Conservation (phyloP, 169 alveolate genomes). For the Eimeria brunetti region DNA sequence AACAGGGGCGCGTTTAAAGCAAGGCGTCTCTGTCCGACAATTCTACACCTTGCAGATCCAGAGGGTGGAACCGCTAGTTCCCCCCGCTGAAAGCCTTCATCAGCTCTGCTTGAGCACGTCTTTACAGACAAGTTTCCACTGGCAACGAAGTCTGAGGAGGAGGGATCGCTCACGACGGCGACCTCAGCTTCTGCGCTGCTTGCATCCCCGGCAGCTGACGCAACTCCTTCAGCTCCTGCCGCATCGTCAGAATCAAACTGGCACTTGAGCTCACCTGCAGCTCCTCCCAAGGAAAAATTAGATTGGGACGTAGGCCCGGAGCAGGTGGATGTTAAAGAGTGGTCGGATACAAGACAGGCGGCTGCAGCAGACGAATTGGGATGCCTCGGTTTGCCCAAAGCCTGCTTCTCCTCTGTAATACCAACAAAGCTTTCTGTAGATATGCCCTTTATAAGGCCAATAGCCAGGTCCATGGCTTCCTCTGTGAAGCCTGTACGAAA, state of each 20-base stretch:
- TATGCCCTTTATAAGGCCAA: neutral
- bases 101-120: neutral
- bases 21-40: neutral
- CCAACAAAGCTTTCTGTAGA: neutral
- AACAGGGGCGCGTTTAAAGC: neutral
- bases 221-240: neutral
- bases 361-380: neutral
- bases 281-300: neutral
- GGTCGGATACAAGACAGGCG: neutral
- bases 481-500: neutral
- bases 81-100: neutral
- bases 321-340: neutral
- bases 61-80: neutral
- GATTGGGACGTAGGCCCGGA: neutral
- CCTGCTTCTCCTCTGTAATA: neutral
- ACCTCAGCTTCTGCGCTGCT: neutral
- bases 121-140: neutral
- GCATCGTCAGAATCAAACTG: neutral
- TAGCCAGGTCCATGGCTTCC: neutral
- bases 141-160: neutral
- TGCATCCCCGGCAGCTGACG: neutral
- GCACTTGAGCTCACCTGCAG: neutral
- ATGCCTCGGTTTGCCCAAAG: neutral
- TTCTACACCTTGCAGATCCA: neutral
- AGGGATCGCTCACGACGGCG: neutral